A percentile compares a stretch with the other conserved stretches of the same genome.
Evolutionary conservation across 78 protist species (phyloP).

Genomic region (Bigelowiella natans): DNA sequence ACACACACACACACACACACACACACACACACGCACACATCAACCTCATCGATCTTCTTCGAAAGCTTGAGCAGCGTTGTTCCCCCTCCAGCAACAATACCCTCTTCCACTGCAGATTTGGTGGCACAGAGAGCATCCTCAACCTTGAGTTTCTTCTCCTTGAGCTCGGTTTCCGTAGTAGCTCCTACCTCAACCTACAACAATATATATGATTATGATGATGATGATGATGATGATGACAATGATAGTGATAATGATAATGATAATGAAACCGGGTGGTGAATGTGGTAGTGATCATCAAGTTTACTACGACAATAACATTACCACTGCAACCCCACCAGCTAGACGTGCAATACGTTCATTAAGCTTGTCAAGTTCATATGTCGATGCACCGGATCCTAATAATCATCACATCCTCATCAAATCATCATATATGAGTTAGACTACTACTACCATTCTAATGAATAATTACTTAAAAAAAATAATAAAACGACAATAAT

Average conservation of each 20-base stretch:
- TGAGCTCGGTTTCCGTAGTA: constrained; percentile 86
- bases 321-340: constrained; percentile 95
- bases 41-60: background rate
- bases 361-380: constrained; percentile 73
- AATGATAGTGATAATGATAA: too few species aligned
- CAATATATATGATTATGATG: too few species aligned
- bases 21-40: background rate
- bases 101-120: constrained; percentile 93
- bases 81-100: constrained; percentile 96
- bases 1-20: background rate
- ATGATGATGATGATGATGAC: too few species aligned
- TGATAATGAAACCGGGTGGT: too few species aligned
- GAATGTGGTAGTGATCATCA: too few species aligned
- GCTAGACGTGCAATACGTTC: constrained; percentile 86
- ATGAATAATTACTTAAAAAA: too few species aligned
- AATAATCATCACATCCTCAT: too few species aligned
- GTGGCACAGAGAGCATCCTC: constrained; percentile 95
- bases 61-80: background rate
- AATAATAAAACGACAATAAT: too few species aligned
- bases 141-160: constrained; percentile 92
- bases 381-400: constrained; percentile 60
- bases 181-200: constrained; percentile 86
- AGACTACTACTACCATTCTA: too few species aligned
- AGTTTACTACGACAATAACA: too few species aligned
- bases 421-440: too few species aligned